A percentile compares a stretch with the other conserved stretches of the same genome.
These are phyloP conservation scores for Pilasporangium apinafurcum DNA, from an alignment of 352 stramenopile genomes.

Conservation along the genomic window DNA sequence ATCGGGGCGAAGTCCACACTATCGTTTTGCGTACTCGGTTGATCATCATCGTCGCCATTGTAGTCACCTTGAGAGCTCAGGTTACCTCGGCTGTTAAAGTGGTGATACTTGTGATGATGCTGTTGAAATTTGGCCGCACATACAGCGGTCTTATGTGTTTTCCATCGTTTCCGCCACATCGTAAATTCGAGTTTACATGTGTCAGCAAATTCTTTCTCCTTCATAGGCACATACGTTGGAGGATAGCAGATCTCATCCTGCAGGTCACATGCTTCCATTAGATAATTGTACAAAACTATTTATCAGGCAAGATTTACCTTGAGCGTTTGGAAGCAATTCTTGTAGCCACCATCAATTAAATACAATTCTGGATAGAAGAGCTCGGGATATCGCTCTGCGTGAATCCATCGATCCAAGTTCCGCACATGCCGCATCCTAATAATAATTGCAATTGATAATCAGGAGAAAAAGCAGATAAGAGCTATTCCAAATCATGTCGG, in stretches of 20 bases:
- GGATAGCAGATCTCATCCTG: slow-evolving; percentile 28
- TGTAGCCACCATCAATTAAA: slow-evolving; percentile 65
- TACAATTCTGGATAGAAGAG: slow-evolving; percentile 69
- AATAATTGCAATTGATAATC: background rate
- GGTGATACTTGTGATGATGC: background rate
- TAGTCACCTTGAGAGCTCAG: too few relatives aligned
- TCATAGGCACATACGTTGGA: slow-evolving; percentile 39
- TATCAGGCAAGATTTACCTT: slow-evolving; percentile 9
- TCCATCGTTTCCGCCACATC: slow-evolving; percentile 37
- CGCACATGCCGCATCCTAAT: slow-evolving; percentile 43
- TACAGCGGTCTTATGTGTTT: slow-evolving; percentile 28
- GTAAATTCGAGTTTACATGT: slow-evolving; percentile 44
- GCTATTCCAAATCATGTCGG: too few relatives aligned
- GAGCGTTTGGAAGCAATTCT: slow-evolving; percentile 53
- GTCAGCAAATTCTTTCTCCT: slow-evolving; percentile 32
- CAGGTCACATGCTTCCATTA: background rate
- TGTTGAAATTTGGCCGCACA: slow-evolving; percentile 33
- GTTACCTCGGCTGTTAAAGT: background rate
- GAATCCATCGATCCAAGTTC: slow-evolving; percentile 53
- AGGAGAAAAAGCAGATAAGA: background rate
- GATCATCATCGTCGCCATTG: background rate
- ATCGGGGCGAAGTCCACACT: background rate
- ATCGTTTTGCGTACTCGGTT: background rate
- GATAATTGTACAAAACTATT: background rate
- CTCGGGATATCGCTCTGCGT: slow-evolving; percentile 48